Conservation (phyloP, 2,329 filamentous ascomycete species). For the Furcasterigmium sp. region DNA sequence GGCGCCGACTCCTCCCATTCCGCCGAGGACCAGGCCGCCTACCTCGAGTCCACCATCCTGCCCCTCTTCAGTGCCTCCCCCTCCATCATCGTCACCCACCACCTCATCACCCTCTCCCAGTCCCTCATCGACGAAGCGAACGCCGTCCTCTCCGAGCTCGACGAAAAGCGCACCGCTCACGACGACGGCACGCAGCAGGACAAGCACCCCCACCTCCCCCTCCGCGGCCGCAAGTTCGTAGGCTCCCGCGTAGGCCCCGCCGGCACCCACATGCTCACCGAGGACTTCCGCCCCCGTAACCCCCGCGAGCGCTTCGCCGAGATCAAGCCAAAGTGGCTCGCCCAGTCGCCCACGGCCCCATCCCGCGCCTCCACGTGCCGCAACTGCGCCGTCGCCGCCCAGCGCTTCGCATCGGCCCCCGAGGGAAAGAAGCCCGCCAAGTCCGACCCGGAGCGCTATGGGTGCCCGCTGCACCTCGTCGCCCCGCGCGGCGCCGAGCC, state of each 20-base stretch:
- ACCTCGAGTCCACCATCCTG: conserved; percentile 46
- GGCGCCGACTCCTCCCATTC: conserved; percentile 28
- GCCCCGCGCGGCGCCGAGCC: neutral
- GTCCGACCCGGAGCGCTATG: conserved; percentile 7
- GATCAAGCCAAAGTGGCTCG: conserved; percentile 83
- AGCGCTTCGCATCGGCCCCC: conserved; percentile 24
- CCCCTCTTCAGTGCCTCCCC: conserved; percentile 44
- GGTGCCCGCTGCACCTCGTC: conserved; percentile 11
- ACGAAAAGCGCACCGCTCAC: conserved; percentile 10
- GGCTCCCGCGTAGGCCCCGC: conserved; percentile 46
- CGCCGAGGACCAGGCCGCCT: conserved; percentile 30
- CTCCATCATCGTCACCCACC: conserved; percentile 49
- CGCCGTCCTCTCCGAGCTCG: conserved; percentile 23
- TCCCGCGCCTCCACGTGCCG: conserved; percentile 59
- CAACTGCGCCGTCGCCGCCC: conserved; percentile 60
- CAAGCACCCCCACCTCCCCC: conserved; percentile 5
- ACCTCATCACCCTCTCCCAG: conserved; percentile 40
- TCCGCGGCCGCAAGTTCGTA: conserved; percentile 28
- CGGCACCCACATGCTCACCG: conserved; percentile 65
- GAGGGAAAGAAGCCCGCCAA: conserved; percentile 4
- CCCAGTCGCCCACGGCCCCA: conserved; percentile 70
- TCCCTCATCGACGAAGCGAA: conserved; percentile 43
- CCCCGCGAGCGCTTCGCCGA: conserved; percentile 44
- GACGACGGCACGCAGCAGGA: conserved; percentile 2
- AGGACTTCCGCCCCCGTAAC: conserved; percentile 57